Percentiles rank a stretch among this genome's conserved stretches.
Conservation (phyloP, 148 eudicot genomes). For the Fagopyrum homotropicum region DNA sequence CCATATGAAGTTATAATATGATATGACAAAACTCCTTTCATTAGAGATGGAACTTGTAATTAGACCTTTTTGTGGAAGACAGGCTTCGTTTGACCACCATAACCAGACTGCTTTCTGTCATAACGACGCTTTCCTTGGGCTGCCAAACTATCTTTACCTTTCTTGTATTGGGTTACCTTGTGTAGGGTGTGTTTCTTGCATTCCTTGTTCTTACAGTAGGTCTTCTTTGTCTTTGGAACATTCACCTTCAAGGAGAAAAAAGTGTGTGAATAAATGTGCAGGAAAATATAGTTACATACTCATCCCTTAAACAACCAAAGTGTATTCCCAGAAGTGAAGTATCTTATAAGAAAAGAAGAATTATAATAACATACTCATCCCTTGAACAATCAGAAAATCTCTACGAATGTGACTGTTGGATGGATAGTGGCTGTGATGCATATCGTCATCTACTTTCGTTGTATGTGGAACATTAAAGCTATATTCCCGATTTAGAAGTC, state of each 20-base stretch:
- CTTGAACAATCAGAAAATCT: too few species aligned
- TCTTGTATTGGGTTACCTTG: slow-evolving; percentile 81
- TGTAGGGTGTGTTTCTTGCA: slow-evolving; percentile 74
- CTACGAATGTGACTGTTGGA: not conserved
- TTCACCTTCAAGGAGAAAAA: slow-evolving; percentile 44
- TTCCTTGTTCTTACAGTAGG: slow-evolving; percentile 73
- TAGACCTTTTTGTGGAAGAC: slow-evolving; percentile 81
- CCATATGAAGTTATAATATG: not conserved
- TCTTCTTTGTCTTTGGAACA: slow-evolving; percentile 76
- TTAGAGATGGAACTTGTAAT: not conserved
- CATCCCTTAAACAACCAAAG: not conserved
- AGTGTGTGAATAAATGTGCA: not conserved
- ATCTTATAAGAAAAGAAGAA: not conserved
- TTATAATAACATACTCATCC: too few species aligned
- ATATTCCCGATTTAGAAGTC: not conserved
- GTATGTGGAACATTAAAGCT: not conserved
- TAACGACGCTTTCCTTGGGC: slow-evolving; percentile 81
- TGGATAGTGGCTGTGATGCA: not conserved
- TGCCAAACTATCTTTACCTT: slow-evolving; percentile 83
- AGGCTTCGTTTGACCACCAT: slow-evolving; percentile 86
- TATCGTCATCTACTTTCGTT: not conserved
- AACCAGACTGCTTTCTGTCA: slow-evolving; percentile 73
- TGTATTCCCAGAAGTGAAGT: not conserved
- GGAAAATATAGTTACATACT: not conserved
- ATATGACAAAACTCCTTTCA: not conserved